phyloP scores from a whole-genome alignment of 2,329 filamentous ascomycete genomes.

The Epichloe elymi region DNA sequence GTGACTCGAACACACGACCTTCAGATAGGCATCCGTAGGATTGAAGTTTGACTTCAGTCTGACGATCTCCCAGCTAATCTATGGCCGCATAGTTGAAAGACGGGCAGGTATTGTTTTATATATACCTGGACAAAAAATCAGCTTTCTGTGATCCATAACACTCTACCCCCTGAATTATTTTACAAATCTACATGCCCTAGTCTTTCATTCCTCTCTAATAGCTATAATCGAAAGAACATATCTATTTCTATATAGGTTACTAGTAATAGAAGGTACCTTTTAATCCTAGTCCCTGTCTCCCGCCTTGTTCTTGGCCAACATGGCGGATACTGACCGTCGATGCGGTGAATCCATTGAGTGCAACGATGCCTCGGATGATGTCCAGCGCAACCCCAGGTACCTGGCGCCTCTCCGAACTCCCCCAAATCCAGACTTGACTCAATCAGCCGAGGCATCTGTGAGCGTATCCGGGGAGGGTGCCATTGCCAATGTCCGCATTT shows the following conservation, averaged over 20 bases:
- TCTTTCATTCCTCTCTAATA: no score
- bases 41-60: constrained; percentile 16
- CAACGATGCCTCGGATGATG: constrained; percentile 23
- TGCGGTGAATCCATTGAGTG: constrained; percentile 17
- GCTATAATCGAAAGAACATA: no score
- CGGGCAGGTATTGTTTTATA: not conserved
- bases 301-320: constrained; percentile 24
- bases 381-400: constrained; percentile 16
- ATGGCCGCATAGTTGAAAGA: constrained; percentile 8
- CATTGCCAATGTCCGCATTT: constrained; percentile 16
- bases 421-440: constrained; percentile 10
- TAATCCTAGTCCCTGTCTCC: no score
- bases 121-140: not conserved
- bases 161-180: no score
- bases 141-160: no score
- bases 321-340: constrained; percentile 17
- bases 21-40: constrained; percentile 16
- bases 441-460: constrained; percentile 9
- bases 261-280: no score
- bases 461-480: constrained; percentile 4
- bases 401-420: constrained; percentile 21
- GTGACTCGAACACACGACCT: constrained; percentile 20
- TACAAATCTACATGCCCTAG: no score
- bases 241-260: no score
- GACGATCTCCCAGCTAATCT: constrained; percentile 18